phyloP scores from a whole-genome alignment of 1,284 basidiomycete species.

The Sparassis latifolia region DNA sequence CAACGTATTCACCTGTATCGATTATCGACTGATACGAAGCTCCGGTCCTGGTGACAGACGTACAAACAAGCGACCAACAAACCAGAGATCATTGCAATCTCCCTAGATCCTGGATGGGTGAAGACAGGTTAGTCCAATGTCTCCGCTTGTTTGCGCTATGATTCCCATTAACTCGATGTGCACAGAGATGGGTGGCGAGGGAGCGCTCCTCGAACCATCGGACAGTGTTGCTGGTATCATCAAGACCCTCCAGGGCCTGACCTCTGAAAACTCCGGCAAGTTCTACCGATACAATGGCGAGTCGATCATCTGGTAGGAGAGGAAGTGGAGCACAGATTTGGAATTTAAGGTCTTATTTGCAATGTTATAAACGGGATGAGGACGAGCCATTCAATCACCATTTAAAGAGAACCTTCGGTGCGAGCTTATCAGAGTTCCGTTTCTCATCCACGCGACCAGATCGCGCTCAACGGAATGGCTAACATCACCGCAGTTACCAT shows the following conservation, averaged over 20 bases:
- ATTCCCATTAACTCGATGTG: neutral
- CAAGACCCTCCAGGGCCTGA: constrained; percentile 18
- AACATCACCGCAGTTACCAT: no score
- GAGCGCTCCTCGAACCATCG: constrained; percentile 24
- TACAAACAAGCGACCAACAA: constrained; percentile 27
- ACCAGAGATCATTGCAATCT: constrained; percentile 18
- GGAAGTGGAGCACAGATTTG: no score
- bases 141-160: neutral
- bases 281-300: constrained; percentile 25
- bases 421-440: no score
- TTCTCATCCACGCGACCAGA: no score
- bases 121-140: constrained; percentile 22
- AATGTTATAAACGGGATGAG: no score
- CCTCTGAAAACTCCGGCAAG: constrained; percentile 22
- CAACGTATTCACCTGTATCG: neutral
- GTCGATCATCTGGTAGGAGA: neutral
- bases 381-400: no score
- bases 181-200: constrained; percentile 27
- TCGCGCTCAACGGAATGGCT: no score
- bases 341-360: no score
- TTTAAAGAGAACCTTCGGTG: no score
- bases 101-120: constrained; percentile 26
- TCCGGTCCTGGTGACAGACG: constrained; percentile 12
- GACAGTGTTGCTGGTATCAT: constrained; percentile 23
- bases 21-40: neutral